phyloP scores from a whole-genome alignment of 1,284 basidiomycete genomes.

The Tilletia setariae region DNA sequence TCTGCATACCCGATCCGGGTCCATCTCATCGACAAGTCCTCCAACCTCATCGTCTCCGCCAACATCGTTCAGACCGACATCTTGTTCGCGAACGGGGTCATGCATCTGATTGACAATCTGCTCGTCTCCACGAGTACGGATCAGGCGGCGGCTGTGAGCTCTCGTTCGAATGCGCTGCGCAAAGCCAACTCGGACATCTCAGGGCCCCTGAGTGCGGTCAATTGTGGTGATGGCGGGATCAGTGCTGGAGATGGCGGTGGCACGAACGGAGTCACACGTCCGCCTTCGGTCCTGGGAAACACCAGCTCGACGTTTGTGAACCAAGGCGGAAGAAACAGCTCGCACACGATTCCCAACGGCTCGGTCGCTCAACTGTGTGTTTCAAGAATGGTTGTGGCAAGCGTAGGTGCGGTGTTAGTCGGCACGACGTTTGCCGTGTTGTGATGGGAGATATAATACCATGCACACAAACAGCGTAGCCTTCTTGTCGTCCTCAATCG shows the following conservation, averaged over 20 bases:
- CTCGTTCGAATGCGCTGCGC: not conserved
- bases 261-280: not conserved
- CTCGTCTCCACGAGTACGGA: not conserved
- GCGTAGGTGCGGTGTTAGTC: not conserved
- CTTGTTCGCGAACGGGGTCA: constrained; percentile 12
- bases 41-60: not conserved
- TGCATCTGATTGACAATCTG: constrained; percentile 9
- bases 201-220: not conserved
- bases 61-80: constrained; percentile 10
- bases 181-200: not conserved
- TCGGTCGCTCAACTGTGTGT: not conserved
- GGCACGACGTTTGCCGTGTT: not conserved
- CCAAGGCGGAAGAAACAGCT: not conserved
- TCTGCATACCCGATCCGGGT: too few relatives aligned
- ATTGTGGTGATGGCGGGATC: constrained; percentile 4
- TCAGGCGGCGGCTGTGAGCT: not conserved
- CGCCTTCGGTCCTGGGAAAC: not conserved
- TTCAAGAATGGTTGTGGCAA: not conserved
- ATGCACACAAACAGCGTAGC: not conserved
- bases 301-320: too few relatives aligned
- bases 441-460: not conserved
- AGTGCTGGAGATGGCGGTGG: not conserved
- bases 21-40: not conserved
- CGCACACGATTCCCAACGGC: not conserved
- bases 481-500: too few relatives aligned